Evolutionary conservation across 1,139 yeast genomes (phyloP).

Genomic region (Pichia norvegensis): DNA sequence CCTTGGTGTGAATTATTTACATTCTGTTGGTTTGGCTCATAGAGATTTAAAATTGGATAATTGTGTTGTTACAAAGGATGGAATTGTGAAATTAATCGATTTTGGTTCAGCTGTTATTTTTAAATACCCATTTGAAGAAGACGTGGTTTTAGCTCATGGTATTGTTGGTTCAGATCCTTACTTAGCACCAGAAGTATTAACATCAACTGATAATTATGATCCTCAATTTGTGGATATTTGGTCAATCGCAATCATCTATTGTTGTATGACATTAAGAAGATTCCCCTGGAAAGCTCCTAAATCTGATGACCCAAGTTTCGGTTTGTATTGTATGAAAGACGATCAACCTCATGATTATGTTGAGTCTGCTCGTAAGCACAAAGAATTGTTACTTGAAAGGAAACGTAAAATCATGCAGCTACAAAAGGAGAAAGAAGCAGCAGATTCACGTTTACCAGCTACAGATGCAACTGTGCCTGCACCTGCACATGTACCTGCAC

Average conservation of each 20-base stretch:
- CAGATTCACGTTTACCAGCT: too few species aligned
- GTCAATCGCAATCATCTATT: slow-evolving; percentile 88
- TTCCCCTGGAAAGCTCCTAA: slow-evolving; percentile 98
- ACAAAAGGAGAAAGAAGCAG: slow-evolving; percentile 11
- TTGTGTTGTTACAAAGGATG: slow-evolving; percentile 79
- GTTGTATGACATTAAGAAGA: slow-evolving; percentile 89
- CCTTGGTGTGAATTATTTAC: slow-evolving; percentile 75
- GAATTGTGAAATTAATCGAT: slow-evolving; percentile 85
- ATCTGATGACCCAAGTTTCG: slow-evolving; percentile 73
- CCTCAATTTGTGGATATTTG: slow-evolving; percentile 94
- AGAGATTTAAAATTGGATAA: slow-evolving; percentile 89
- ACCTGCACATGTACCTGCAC: too few species aligned
- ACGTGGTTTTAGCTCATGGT: slow-evolving; percentile 75
- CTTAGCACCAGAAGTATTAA: slow-evolving; percentile 89
- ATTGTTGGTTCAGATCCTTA: slow-evolving; percentile 94
- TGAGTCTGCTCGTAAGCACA: slow-evolving; percentile 43
- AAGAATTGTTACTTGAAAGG: slow-evolving; percentile 33
- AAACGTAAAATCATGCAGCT: slow-evolving; percentile 28
- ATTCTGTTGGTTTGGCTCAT: slow-evolving; percentile 83
- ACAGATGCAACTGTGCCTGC: background rate
- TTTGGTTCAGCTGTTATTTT: slow-evolving; percentile 94
- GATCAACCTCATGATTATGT: slow-evolving; percentile 36
- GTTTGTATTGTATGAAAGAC: slow-evolving; percentile 48
- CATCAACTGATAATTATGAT: slow-evolving; percentile 65
- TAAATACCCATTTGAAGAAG: slow-evolving; percentile 81